Evolutionary conservation across 305 asterid species (phyloP).

Genomic region (Solanum hybrid): DNA sequence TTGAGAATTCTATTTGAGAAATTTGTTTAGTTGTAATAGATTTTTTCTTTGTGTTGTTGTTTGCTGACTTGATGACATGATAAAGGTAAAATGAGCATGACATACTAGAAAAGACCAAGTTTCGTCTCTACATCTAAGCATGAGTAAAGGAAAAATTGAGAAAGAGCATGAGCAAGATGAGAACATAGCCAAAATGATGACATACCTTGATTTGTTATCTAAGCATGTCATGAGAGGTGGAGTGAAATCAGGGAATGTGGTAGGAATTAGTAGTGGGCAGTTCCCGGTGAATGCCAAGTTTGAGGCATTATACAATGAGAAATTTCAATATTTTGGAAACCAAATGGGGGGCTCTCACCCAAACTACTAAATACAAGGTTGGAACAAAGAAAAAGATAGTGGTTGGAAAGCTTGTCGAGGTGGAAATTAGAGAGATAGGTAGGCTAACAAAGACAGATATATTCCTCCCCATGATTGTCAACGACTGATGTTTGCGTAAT

Average conservation of each 20-base stretch:
- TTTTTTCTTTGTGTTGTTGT: background rate
- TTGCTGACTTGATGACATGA: background rate
- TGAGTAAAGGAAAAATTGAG: background rate
- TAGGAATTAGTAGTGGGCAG: background rate
- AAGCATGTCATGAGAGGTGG: background rate
- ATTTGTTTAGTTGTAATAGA: background rate
- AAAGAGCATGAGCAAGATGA: background rate
- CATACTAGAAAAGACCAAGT: background rate
- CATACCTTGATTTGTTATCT: background rate
- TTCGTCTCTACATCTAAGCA: background rate
- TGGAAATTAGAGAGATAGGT: background rate
- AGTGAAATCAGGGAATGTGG: background rate
- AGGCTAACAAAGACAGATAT: background rate
- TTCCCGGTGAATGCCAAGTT: background rate
- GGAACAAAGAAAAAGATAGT: background rate
- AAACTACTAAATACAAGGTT: background rate
- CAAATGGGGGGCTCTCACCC: background rate
- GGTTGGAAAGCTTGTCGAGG: background rate
- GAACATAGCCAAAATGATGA: background rate
- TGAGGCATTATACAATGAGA: background rate
- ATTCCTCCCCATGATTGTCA: background rate
- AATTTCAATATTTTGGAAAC: background rate
- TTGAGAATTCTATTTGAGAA: background rate
- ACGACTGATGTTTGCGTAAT: no score
- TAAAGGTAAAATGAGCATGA: background rate